Evolutionary conservation across 1,139 yeast genomes (phyloP), one percentile per base, ranked within the genome.

Genomic region (Citeromyces hawaiiensis): DNA sequence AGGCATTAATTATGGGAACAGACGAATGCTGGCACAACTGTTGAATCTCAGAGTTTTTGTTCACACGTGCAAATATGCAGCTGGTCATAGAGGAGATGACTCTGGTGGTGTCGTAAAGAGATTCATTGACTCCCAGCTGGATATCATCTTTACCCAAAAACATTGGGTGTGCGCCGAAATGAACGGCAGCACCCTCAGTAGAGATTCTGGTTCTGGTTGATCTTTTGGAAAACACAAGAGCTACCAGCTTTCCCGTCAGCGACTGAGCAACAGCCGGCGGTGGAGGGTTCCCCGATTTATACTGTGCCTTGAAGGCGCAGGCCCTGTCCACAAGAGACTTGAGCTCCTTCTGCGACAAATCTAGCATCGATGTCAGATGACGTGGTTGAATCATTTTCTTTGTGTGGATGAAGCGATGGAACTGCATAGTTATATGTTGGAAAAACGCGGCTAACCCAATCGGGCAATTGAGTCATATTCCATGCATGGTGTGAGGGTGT

Each of bases 111-210:
- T 91, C 98, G 51, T 83, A 80, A 45, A 85, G 62, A 0, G 93
- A 72, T 64, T 91, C 98, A 55, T 91, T 91, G 36, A 86, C 91
- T 48, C 98, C 98, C 43, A 91, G 67, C 61, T 91, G 98, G 53
- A 91, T 91, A 53, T 91, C 98, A 49, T 88, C 96, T 52, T 82
- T 85, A 40, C 98, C 97, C 48, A 91, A 68, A 54, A 91, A 91
- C 94, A 91, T 83, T 11, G 98, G 96, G 48, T 80, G 93, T 6
- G 93, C 98, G 15, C 98, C 98, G 48, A 91, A 82, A 55, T 81
- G 88, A 1, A 86, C 71, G 13, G 88, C 85, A 4, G 98, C 98
- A 40, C 95, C 97, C 59, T 91, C 98, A 4, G 91, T 73, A 35
- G 96, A 86, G 35, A 91, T 76, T 59, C 98, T 76, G 30, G 98